Percentiles rank a stretch among this genome's conserved stretches.
phyloP scores from a whole-genome alignment of 441 rosid species.

The Theobroma grandiflorum region DNA sequence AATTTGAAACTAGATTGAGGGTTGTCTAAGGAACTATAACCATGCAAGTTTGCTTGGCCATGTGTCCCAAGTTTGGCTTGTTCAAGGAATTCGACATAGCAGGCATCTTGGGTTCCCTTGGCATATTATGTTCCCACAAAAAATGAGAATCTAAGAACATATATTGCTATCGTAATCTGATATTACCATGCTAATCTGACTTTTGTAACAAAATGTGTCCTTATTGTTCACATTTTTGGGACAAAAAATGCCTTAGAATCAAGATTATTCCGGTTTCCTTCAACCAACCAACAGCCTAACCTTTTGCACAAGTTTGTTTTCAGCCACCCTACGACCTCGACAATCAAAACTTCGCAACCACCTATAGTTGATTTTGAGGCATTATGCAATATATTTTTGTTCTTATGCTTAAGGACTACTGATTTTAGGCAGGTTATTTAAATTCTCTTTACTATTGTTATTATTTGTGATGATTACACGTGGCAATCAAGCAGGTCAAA shows the following conservation, averaged over 20 bases:
- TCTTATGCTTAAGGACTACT: neutral
- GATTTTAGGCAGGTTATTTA: neutral
- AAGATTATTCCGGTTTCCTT: neutral
- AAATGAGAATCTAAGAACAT: neutral
- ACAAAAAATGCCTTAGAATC: neutral
- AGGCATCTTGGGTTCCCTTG: neutral
- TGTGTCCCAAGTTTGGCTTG: neutral
- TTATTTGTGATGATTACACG: neutral
- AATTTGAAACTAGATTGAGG: neutral
- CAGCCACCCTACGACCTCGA: neutral
- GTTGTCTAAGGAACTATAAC: neutral
- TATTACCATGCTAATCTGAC: neutral
- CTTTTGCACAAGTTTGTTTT: neutral
- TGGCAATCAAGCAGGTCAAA: neutral
- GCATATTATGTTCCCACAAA: neutral
- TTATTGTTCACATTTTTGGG: neutral
- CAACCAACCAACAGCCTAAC: neutral
- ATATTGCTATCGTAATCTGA: neutral
- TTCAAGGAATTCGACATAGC: too few species aligned
- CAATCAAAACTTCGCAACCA: conserved; percentile 6
- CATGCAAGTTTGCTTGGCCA: neutral
- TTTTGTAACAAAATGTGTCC: neutral
- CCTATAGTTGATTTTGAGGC: conserved; percentile 2
- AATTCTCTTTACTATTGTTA: conserved; percentile 9
- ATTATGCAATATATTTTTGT: neutral